Conservation (phyloP, 352 stramenopile genomes). For the Phytopythium boreale region DNA sequence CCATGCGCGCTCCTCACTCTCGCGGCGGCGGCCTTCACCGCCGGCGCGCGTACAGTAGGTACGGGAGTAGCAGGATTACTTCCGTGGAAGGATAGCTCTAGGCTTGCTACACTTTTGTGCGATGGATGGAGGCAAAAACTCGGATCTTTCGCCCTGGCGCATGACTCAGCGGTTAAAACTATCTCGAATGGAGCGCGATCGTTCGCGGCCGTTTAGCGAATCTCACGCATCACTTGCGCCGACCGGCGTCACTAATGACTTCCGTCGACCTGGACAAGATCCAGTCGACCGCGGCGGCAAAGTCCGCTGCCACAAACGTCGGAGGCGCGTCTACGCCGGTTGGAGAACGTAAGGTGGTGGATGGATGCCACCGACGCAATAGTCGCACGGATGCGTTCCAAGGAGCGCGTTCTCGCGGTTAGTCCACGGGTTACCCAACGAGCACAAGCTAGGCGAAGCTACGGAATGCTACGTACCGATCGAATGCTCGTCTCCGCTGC, state of each 20-base stretch:
- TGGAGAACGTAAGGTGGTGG: neutral
- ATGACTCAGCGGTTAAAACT: neutral
- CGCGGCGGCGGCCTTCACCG: no score
- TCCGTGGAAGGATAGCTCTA: neutral
- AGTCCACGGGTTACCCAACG: neutral
- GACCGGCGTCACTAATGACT: neutral
- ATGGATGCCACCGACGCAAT: neutral
- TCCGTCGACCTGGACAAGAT: constrained; percentile 8
- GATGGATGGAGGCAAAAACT: neutral
- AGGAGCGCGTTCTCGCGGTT: neutral
- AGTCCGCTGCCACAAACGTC: constrained; percentile 23
- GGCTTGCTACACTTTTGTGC: neutral
- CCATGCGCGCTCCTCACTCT: neutral
- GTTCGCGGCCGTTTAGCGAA: neutral
- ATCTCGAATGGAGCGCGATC: neutral
- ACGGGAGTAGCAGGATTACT: neutral
- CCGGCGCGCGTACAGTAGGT: no score
- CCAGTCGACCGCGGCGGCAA: constrained; percentile 31
- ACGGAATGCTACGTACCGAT: neutral
- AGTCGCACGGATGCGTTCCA: neutral
- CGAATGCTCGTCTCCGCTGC: constrained; percentile 29
- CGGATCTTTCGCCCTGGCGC: neutral
- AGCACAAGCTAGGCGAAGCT: neutral
- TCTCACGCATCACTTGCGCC: neutral
- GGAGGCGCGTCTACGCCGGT: constrained; percentile 8